Evolutionary conservation across 345 rosid species (phyloP).

Genomic region (Gossypium mustelinum): DNA sequence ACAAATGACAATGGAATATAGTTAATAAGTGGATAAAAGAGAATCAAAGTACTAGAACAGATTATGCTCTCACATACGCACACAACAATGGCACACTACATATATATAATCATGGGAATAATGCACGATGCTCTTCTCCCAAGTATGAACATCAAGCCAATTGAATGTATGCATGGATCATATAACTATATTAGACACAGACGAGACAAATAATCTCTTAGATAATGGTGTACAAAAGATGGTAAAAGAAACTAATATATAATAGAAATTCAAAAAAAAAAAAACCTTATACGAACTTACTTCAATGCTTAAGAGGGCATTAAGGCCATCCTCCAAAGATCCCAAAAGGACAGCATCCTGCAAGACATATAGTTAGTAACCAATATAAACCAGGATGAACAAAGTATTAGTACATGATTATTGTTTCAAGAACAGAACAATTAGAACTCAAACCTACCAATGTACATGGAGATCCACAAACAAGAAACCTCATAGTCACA

Average conservation of each 20-base stretch:
- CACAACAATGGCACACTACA: background rate
- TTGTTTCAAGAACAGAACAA: constrained; percentile 15
- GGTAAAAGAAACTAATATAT: background rate
- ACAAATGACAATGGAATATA: constrained; percentile 11
- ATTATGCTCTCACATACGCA: background rate
- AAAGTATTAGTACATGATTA: background rate
- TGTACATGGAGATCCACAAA: constrained; percentile 65
- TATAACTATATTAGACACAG: background rate
- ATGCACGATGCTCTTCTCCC: background rate
- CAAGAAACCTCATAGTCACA: constrained; percentile 80
- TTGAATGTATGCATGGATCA: background rate
- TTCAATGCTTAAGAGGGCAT: constrained; percentile 89
- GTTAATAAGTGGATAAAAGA: background rate
- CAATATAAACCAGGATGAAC: constrained; percentile 13
- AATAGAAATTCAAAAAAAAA: background rate
- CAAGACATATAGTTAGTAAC: constrained; percentile 20
- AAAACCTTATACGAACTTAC: constrained; percentile 43
- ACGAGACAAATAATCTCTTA: too few relatives aligned
- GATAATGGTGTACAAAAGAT: background rate
- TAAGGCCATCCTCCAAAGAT: constrained; percentile 86
- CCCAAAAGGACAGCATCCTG: constrained; percentile 70
- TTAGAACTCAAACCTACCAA: constrained; percentile 45
- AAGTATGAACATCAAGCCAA: background rate
- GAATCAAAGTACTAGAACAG: background rate
- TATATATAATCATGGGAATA: background rate